Evolutionary conservation across 768 basidiomycete genomes (phyloP), one percentile per base, ranked within the genome.

Genomic region (Strobilomyces dryophilus): DNA sequence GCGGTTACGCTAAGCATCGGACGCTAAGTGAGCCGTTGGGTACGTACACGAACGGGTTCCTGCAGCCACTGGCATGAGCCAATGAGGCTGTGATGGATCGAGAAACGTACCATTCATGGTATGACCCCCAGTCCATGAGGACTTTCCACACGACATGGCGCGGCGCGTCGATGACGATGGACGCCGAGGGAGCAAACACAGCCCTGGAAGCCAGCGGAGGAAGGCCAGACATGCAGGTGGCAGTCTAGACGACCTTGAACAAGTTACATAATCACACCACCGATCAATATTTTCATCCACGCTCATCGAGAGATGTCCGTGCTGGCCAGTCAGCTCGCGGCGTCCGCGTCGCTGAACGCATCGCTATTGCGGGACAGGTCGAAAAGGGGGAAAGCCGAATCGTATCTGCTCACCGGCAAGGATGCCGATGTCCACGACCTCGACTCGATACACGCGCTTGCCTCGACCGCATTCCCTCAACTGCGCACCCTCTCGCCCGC

Each of bases 401-500:
- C 93, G 0, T 98, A 98, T 73, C 81, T 99, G 34, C 97, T 95
- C 69, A 82, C 87, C 14, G 82, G 86, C 37, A 79, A 79, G 53
- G 87, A 90, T 45, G 92, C 92, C 9, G 84, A 89, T 61, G 75
- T 82, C 52, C 88, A 97, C 67, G 94, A 98, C 70, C 74, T 97
- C 52, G 87, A 95, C 66, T 79, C 92, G 7, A 81, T 98, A 49
- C 81, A 89, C 63, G 85, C 91, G 0, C 78, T 98, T 9, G 92
- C 80, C 4, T 72, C 80, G 46, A 92, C 91, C 63, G 91, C 87
- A 8, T 84, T 93, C 58, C 68, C 84, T 2, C 87, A 90, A 45
- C 79, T 97, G 15, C 68, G 79, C 20, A 69, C 80, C 2, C 69
- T 95, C 32, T 79, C 87, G 45, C 75, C 83, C 3, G 65, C 68